phyloP scores from a whole-genome alignment of 257 asterid species.

The Osmanthus fragrans region DNA sequence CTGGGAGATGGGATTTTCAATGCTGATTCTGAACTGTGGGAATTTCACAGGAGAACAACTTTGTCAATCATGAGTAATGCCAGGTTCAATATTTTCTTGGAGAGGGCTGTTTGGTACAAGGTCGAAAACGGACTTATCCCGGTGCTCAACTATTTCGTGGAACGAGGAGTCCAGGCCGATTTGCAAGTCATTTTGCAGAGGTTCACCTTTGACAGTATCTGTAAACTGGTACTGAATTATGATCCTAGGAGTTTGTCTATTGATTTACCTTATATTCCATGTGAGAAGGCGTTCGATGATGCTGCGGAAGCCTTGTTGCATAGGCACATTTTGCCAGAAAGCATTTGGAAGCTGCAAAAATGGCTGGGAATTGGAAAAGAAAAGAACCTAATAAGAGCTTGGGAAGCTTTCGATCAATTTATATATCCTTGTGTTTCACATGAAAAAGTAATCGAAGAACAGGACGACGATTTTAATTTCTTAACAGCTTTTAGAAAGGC shows the following conservation, averaged over 20 bases:
- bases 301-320: conserved; percentile 35
- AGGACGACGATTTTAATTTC: background rate
- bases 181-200: conserved; percentile 57
- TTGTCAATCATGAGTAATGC: conserved; percentile 19
- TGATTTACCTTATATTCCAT: conserved; percentile 39
- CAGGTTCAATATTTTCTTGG: conserved; percentile 15
- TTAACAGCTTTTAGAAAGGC: conserved; percentile 28
- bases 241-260: conserved; percentile 36
- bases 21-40: conserved; percentile 39
- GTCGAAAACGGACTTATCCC: conserved; percentile 23
- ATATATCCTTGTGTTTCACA: conserved; percentile 23
- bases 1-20: conserved; percentile 50
- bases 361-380: conserved; percentile 48
- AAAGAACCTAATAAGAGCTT: conserved; percentile 36
- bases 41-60: conserved; percentile 29
- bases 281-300: conserved; percentile 45
- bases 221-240: conserved; percentile 29
- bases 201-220: conserved; percentile 40
- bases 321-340: conserved; percentile 44
- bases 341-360: conserved; percentile 48
- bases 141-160: conserved; percentile 12
- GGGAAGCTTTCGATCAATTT: conserved; percentile 46
- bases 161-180: conserved; percentile 22
- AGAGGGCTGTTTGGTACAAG: conserved; percentile 14
- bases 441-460: background rate